Evolutionary conservation across 2,329 filamentous ascomycete genomes (phyloP), one percentile per base, ranked within the genome.

Genomic region (Sporothrix euskadiensis): DNA sequence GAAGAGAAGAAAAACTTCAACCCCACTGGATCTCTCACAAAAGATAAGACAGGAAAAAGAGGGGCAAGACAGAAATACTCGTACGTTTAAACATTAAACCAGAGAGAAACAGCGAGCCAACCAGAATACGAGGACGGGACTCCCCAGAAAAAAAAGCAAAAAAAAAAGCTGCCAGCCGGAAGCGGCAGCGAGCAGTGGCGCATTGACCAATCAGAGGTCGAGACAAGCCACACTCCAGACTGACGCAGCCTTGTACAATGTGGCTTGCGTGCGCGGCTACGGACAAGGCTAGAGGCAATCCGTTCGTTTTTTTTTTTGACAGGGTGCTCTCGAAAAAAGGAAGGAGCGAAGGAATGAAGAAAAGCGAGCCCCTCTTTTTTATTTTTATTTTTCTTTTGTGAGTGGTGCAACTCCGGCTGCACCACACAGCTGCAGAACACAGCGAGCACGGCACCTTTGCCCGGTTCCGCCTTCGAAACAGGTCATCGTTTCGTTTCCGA

Each of bases 211-310:
- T 71, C 5, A 71, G 12, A 22, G 4, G 12, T 0, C 22, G 2
- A 56, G 22, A 7, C 47, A 54, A 54, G 70, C 70, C 70, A 72
- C 70, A 72, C 30, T 65, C 44, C 30, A n/a, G 26, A 63, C 41
- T 32, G 2, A 35, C n/a, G 12, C 70, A 71, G 70, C 70, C 70
- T 72, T 66, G 70, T 32, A 66, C 9, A 32, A 3, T 72, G 70
- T 72, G 70, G 70, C 70, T 63, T 52, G 70, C 19, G 57, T 22
- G 22, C n/a, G 35, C n/a, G 9, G 12, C 3, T 5, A 19, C 35
- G 19, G 57, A 63, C 69, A 71, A 71, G 69, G 69, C 69, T 71
- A 71, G 54, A 19, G 6, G 26, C 22, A 32, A 12, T 49, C 30
- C 39, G 9, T 19, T n/a, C n/a, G n/a, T 26, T 26, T 26, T 26